Base-by-base conservation (phyloP, 257 asterid species). In the Solanum rostratum region DNA sequence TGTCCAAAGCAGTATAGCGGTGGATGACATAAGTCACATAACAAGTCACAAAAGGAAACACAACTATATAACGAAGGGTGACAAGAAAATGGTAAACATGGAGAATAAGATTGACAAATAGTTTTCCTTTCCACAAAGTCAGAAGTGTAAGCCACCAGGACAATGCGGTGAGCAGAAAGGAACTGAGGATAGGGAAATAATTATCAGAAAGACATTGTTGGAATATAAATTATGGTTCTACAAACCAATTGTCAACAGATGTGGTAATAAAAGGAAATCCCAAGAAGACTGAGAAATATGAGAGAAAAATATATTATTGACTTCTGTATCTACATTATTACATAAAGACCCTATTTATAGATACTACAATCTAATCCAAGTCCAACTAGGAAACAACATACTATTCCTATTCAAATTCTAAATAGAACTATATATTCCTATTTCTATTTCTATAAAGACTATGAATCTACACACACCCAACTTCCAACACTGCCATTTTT, bases 1-100 rank as follows among this genome's bases (percentile, higher is more conserved):
- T 95, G 91, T 87, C 43, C 74, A 85, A 54, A 50, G 82, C 62
- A 87, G 81, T 87, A 86, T 68, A 54, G 54, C 78, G 70, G 63
- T 63, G 74, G 85, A 53, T 59, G 78, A 69, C 37, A 85, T 5
- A 59, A 69, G 43, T 59, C 66, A 69, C 37, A 85, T 5, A 59
- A 69, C 33, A 41, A 20, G 54, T 50, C 49, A 63, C 52, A 33
- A 43, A 80, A 33, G 43, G 52, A 70, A 74, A 74, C 8, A 22
- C 22, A 27, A 74, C 41, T 74, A 46, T 74, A 74, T 24, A 49
- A 76, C 43, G 1, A 15, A 49, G 15, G 62, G 81, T 22, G 7
- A 50, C 41, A 24, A 76, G 24, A 27, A 76, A 76, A 76, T 76
- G 43, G 18, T 43, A 76, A 24, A 49, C 27, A 24, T 27, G 24